Evolutionary conservation across 2,329 filamentous ascomycete genomes (phyloP).

Genomic region (Colletotrichum zoysiae): DNA sequence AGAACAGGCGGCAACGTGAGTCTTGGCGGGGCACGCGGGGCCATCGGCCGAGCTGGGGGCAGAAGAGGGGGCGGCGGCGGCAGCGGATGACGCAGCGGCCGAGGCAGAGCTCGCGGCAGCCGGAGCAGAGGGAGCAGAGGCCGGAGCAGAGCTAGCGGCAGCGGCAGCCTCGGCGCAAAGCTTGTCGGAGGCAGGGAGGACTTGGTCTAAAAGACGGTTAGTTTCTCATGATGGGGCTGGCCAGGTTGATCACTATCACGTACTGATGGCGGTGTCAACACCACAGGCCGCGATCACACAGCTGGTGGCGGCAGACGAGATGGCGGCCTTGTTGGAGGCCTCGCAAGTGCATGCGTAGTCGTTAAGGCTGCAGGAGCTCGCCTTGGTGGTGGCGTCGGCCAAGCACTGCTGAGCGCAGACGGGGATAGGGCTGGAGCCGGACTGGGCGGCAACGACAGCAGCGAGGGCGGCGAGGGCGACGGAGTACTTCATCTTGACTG

Average conservation of each 20-base stretch:
- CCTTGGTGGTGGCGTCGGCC: slow-evolving; percentile 47
- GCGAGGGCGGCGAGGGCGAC: slow-evolving; percentile 48
- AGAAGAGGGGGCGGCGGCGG: background rate
- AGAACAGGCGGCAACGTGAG: background rate
- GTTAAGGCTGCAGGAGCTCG: slow-evolving; percentile 49
- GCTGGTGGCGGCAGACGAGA: slow-evolving; percentile 50
- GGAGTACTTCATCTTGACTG: slow-evolving; percentile 44
- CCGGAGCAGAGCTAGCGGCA: background rate
- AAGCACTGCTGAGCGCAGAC: slow-evolving; percentile 55
- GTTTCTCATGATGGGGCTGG: background rate
- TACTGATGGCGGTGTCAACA: slow-evolving; percentile 54
- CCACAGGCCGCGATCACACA: slow-evolving; percentile 55
- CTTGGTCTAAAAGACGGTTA: slow-evolving; percentile 50
- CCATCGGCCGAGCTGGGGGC: background rate
- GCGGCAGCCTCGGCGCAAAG: slow-evolving; percentile 49
- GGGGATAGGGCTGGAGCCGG: slow-evolving; percentile 45
- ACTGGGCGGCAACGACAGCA: slow-evolving; percentile 51
- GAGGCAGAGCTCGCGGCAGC: slow-evolving; percentile 10
- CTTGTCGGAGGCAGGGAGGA: slow-evolving; percentile 53
- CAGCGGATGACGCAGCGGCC: background rate
- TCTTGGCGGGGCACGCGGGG: no score
- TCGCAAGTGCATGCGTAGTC: slow-evolving; percentile 52
- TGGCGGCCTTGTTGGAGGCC: slow-evolving; percentile 50
- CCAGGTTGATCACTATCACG: slow-evolving; percentile 41
- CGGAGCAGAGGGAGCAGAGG: no score